Evolutionary conservation across 768 basidiomycete species (phyloP).

Genomic region (Sporobolomyces roseus): DNA sequence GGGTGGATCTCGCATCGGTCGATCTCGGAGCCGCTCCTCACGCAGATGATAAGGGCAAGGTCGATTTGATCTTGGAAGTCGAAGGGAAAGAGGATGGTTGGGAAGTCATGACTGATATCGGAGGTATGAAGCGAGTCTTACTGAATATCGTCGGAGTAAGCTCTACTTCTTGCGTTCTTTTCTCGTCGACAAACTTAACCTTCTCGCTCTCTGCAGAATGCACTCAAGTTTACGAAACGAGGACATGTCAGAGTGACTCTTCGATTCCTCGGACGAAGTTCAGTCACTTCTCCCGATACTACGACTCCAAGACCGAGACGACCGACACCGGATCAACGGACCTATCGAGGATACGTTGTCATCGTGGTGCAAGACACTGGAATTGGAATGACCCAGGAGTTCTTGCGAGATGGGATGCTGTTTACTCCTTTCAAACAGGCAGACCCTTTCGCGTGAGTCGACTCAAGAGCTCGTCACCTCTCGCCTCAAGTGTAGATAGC

Average conservation of each 20-base stretch:
- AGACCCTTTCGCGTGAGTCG: slow-evolving; percentile 12
- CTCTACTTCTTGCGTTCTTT: background rate
- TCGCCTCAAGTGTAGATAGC: background rate
- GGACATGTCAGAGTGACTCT: slow-evolving; percentile 27
- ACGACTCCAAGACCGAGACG: background rate
- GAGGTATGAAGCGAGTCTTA: slow-evolving; percentile 21
- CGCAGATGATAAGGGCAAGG: background rate
- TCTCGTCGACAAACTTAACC: background rate
- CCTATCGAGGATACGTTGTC: slow-evolving; percentile 1
- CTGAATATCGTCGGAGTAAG: slow-evolving; percentile 7
- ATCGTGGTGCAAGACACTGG: slow-evolving; percentile 25
- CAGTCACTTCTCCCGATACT: background rate
- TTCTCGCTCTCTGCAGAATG: slow-evolving; percentile 9
- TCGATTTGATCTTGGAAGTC: slow-evolving; percentile 32
- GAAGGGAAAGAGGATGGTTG: slow-evolving; percentile 12
- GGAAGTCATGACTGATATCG: slow-evolving; percentile 19
- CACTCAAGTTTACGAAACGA: slow-evolving; percentile 21
- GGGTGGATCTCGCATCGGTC: slow-evolving; percentile 17
- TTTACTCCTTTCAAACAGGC: slow-evolving; percentile 27
- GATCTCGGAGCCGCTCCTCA: slow-evolving; percentile 1
- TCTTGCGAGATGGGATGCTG: slow-evolving; percentile 8
- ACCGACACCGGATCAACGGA: background rate
- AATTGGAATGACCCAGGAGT: slow-evolving; percentile 21
- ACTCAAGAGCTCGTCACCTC: background rate
- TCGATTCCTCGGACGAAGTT: slow-evolving; percentile 6